Evolutionary conservation across 1,284 basidiomycete genomes (phyloP), one percentile per base, ranked within the genome.

Genomic region (Irpex sp.): DNA sequence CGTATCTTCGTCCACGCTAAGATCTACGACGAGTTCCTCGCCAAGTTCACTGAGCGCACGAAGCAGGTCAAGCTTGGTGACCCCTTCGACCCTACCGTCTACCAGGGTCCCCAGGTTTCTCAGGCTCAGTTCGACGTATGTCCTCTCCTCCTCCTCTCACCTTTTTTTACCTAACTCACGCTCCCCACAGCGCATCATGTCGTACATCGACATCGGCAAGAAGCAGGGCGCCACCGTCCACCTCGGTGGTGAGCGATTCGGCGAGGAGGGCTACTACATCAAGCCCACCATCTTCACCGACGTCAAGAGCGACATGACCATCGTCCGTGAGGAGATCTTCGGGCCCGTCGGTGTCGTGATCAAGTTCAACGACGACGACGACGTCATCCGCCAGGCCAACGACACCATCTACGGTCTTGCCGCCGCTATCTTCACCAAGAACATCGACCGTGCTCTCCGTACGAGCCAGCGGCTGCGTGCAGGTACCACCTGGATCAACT

Each of bases 51-150:
- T 1, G 82, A 76, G 47, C 82, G 84, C 74, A 81, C 87, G 58
- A 77, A 80, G 72, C 70, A 78, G 3, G 75, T 90, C 73, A 83
- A 83, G 69, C 83, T 92, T 64, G 94, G 93, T 50, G 89, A 95
- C 77, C 94, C 95, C 19, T 97, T 97, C 81, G 76, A 75, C 13
- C 70, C 75, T 1, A 83, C 82, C 49, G 86, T 87, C 47, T 85
- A 88, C 78, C 93, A 95, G 73, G 95, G 95, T 51, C 94, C 95
- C n/a, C 93, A 94, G 77, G 90, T 96, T 62, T 93, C 88, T 2
- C 75, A 92, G 69, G 71, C 77, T 21, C 89, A 90, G 67, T 89
- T 81, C 67, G 79, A 90, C 63, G 87, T 88, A 57, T 31, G 77
- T 70, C n/a, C 51, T 19, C 5, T n/a, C 11, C 15, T 33, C 33